Conservation (phyloP, 371 early-diverging fungal species). For the Coemansia sp. region DNA sequence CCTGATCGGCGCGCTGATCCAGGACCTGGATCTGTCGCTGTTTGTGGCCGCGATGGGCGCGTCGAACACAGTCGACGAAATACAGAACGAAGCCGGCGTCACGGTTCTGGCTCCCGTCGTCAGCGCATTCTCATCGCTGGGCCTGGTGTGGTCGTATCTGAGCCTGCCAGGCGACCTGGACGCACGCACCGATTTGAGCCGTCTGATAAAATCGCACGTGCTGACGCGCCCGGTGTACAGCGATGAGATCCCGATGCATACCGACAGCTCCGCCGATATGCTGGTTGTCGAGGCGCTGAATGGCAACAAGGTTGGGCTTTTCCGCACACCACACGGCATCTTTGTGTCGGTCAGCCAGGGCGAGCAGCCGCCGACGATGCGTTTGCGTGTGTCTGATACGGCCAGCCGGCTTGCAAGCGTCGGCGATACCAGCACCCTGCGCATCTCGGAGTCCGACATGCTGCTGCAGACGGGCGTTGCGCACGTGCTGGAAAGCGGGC, state of each 20-base stretch:
- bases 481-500: slow-evolving; percentile 41
- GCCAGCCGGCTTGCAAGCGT: slow-evolving; percentile 12
- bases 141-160: slow-evolving; percentile 49
- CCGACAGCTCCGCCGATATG: slow-evolving; percentile 17
- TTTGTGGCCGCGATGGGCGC: slow-evolving; percentile 54
- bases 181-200: slow-evolving; percentile 40
- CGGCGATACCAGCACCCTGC: slow-evolving; percentile 21
- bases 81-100: slow-evolving; percentile 34
- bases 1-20: slow-evolving; percentile 44
- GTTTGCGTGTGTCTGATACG: background rate
- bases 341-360: slow-evolving; percentile 21
- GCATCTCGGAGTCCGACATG: slow-evolving; percentile 36
- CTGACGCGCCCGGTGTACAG: slow-evolving; percentile 47
- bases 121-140: slow-evolving; percentile 44
- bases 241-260: slow-evolving; percentile 48
- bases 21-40: slow-evolving; percentile 45
- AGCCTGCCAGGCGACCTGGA: slow-evolving; percentile 47
- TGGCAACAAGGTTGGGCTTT: slow-evolving; percentile 46
- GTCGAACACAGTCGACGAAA: slow-evolving; percentile 45
- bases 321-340: slow-evolving; percentile 44
- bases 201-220: slow-evolving; percentile 46
- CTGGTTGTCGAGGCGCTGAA: slow-evolving; percentile 46
- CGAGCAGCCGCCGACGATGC: slow-evolving; percentile 1
- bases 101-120: slow-evolving; percentile 48
- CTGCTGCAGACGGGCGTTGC: slow-evolving; percentile 50